Evolutionary conservation across 306 rosid genomes (phyloP).

Genomic region (Quercus agrifolia): DNA sequence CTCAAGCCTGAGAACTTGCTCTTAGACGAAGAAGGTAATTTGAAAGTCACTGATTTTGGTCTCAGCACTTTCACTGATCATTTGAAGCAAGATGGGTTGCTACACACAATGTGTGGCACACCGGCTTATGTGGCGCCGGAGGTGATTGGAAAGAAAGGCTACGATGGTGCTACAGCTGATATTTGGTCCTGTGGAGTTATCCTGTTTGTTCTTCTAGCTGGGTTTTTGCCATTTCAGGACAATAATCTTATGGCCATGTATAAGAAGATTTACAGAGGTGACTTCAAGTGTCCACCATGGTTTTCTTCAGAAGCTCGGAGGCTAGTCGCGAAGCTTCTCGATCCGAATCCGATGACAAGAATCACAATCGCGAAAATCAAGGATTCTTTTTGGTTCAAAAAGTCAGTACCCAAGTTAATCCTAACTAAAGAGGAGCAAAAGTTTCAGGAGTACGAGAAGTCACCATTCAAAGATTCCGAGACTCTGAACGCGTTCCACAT

Average conservation of each 20-base stretch:
- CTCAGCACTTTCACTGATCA: constrained; percentile 75
- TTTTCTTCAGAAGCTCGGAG: constrained; percentile 64
- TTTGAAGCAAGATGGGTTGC: constrained; percentile 59
- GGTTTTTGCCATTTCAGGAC: constrained; percentile 83
- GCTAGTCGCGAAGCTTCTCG: constrained; percentile 66
- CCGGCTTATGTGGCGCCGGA: constrained; percentile 98
- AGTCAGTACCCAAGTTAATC: constrained; percentile 38
- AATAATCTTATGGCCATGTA: constrained; percentile 79
- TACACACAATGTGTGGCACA: constrained; percentile 91
- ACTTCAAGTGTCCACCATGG: constrained; percentile 95
- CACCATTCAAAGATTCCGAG: constrained; percentile 23
- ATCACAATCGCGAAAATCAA: constrained; percentile 48
- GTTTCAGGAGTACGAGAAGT: constrained; percentile 29
- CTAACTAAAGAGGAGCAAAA: constrained; percentile 30
- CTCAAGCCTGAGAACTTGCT: constrained; percentile 92
- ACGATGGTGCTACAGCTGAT: constrained; percentile 91
- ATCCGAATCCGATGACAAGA: constrained; percentile 69
- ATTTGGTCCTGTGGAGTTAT: constrained; percentile 95
- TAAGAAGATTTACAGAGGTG: constrained; percentile 74
- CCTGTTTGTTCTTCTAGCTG: constrained; percentile 86
- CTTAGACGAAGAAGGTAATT: constrained; percentile 70
- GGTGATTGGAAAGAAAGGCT: constrained; percentile 79
- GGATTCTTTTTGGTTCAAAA: constrained; percentile 78
- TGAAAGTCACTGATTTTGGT: constrained; percentile 89
- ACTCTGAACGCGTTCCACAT: constrained; percentile 84